Percentiles rank a stretch among this genome's conserved stretches.
These are phyloP conservation scores for Malbranchea cinnamomea DNA, from an alignment of 2,329 filamentous ascomycete species.

Conservation along the genomic window DNA sequence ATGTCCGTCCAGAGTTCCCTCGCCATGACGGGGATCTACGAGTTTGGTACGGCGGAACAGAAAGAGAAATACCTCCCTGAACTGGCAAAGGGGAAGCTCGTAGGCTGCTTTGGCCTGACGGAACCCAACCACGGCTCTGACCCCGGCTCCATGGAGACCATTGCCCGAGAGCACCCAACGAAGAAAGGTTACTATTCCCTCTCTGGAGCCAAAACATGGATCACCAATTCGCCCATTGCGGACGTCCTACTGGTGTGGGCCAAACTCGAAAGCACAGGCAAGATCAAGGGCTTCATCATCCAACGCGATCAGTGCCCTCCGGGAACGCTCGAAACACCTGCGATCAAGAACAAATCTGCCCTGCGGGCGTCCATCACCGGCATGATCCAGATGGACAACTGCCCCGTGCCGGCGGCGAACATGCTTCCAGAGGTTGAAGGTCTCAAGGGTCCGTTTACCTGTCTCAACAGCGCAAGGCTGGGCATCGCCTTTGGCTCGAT, in stretches of 20 bases:
- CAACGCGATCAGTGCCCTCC: conserved; percentile 73
- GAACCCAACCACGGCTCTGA: conserved; percentile 90
- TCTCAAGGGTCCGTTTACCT: conserved; percentile 76
- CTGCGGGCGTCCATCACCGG: conserved; percentile 86
- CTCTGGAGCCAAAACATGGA: conserved; percentile 83
- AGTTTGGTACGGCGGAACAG: conserved; percentile 73
- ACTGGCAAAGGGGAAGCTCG: conserved; percentile 66
- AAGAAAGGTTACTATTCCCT: conserved; percentile 70
- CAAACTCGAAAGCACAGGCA: conserved; percentile 77
- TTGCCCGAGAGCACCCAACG: conserved; percentile 67
- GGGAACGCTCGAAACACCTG: conserved; percentile 79
- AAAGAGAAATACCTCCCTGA: conserved; percentile 70
- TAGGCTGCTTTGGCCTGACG: conserved; percentile 80
- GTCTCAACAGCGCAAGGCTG: conserved; percentile 82
- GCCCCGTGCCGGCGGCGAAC: conserved; percentile 75
- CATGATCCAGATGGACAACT: conserved; percentile 92
- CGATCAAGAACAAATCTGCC: conserved; percentile 90
- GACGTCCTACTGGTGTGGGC: conserved; percentile 84
- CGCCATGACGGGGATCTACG: conserved; percentile 84
- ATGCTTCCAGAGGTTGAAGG: conserved; percentile 91
- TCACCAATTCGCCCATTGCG: conserved; percentile 83
- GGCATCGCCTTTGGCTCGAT: conserved; percentile 91
- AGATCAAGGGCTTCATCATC: conserved; percentile 85
- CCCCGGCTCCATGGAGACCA: conserved; percentile 79
- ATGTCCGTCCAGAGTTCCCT: conserved; percentile 89